A percentile compares a stretch with the other conserved stretches of the same genome.
These are phyloP conservation scores for Colletotrichum sp. DNA, from an alignment of 2,329 filamentous ascomycete genomes.

Conservation along the genomic window DNA sequence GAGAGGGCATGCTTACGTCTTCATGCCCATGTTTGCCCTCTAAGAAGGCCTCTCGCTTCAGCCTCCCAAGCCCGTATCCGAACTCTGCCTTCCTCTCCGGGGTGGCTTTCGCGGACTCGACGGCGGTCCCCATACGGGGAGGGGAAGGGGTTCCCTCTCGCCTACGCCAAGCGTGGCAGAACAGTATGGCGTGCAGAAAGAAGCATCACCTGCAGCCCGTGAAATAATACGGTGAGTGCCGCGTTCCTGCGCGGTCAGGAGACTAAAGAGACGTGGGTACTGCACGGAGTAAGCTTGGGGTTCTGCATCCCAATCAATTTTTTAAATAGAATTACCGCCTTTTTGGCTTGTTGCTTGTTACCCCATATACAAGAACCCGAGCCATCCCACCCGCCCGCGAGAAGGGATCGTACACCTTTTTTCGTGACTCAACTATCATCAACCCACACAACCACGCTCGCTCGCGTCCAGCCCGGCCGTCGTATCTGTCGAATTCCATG, in stretches of 20 bases:
- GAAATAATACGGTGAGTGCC: not conserved
- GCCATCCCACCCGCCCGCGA: not conserved
- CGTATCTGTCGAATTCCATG: not conserved
- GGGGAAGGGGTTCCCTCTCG: not conserved
- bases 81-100: not conserved
- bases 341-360: not conserved
- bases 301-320: not conserved
- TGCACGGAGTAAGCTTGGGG: not conserved
- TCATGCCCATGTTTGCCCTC: not conserved
- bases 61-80: not conserved
- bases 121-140: not conserved
- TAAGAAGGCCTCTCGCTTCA: not conserved
- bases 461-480: not conserved
- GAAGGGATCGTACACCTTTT: not conserved
- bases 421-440: not conserved
- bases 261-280: not conserved
- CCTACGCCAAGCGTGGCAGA: not conserved
- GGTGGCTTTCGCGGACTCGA: not conserved
- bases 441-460: not conserved
- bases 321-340: slow-evolving; percentile 15
- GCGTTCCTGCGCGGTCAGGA: slow-evolving; percentile 10
- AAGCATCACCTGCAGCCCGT: not conserved
- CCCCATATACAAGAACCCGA: not conserved
- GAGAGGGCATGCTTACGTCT: not conserved
- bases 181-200: slow-evolving; percentile 9